Conservation (phyloP, 345 rosid genomes). For the Camelina laxa region DNA sequence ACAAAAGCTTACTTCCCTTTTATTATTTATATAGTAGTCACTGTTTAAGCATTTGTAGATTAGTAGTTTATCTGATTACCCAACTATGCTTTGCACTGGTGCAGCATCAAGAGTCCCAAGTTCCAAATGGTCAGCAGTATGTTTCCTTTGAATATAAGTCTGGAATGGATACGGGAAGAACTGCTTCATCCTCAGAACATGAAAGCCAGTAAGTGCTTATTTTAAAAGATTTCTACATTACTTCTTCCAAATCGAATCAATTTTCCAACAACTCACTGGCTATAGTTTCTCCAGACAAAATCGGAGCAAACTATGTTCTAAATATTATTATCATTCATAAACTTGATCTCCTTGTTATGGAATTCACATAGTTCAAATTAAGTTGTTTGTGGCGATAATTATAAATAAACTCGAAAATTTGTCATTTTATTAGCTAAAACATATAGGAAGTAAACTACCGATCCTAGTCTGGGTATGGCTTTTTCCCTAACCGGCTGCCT, state of each 20-base stretch:
- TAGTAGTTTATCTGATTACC: conserved; percentile 28
- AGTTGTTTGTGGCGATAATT: conserved; percentile 26
- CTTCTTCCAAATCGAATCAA: conserved; percentile 6
- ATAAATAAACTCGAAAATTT: neutral
- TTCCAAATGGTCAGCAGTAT: conserved; percentile 80
- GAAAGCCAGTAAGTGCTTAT: conserved; percentile 95
- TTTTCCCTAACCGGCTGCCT: neutral
- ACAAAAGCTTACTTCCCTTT: conserved; percentile 16
- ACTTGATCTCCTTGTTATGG: conserved; percentile 23
- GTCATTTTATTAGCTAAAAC: conserved; percentile 5
- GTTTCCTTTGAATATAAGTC: conserved; percentile 90
- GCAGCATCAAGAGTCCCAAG: conserved; percentile 94
- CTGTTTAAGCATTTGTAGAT: conserved; percentile 14
- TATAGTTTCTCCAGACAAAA: conserved; percentile 9
- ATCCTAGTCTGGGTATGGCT: neutral
- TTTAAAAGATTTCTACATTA: conserved; percentile 16
- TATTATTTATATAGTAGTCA: conserved; percentile 16
- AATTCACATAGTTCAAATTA: conserved; percentile 6
- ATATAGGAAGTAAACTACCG: conserved; percentile 7
- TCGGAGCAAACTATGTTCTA: neutral
- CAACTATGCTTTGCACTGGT: conserved; percentile 38
- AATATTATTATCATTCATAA: conserved; percentile 12
- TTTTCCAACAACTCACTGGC: conserved; percentile 19
- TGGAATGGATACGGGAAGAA: conserved; percentile 89
- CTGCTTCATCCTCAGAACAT: conserved; percentile 92